Evolutionary conservation across 768 basidiomycete genomes (phyloP).

Genomic region (Lanmaoa pseudosensibilis): DNA sequence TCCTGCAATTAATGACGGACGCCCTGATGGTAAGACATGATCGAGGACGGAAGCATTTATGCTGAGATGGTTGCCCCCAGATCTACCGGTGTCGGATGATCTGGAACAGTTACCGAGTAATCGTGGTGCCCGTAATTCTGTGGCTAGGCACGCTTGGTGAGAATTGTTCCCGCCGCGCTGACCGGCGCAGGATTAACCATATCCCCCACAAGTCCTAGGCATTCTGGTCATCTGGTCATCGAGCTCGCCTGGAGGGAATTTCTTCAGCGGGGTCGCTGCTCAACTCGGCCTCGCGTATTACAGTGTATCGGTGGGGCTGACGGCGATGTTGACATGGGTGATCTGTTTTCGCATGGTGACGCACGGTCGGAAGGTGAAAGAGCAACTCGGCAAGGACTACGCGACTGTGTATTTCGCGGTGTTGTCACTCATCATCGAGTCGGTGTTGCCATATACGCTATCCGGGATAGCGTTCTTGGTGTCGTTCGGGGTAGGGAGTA

Average conservation of each 20-base stretch:
- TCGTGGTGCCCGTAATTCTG: slow-evolving; percentile 20
- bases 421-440: slow-evolving; percentile 23
- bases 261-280: slow-evolving; percentile 16
- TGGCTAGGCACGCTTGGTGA: slow-evolving; percentile 29
- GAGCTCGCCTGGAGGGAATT: slow-evolving; percentile 18
- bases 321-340: slow-evolving; percentile 18
- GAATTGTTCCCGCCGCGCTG: not conserved
- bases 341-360: slow-evolving; percentile 21
- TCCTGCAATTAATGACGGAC: slow-evolving; percentile 38
- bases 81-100: slow-evolving; percentile 41
- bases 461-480: slow-evolving; percentile 25
- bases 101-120: slow-evolving; percentile 23
- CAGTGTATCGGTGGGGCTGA: slow-evolving; percentile 19
- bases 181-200: not conserved
- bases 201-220: slow-evolving; percentile 16
- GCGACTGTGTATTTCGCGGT: slow-evolving; percentile 22
- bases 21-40: slow-evolving; percentile 36
- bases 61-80: slow-evolving; percentile 24
- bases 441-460: slow-evolving; percentile 27
- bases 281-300: slow-evolving; percentile 23
- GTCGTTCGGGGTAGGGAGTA: slow-evolving; percentile 19
- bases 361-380: slow-evolving; percentile 11
- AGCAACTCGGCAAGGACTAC: slow-evolving; percentile 19
- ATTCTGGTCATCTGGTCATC: slow-evolving; percentile 14
- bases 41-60: not conserved